A percentile compares a stretch with the other conserved stretches of the same genome.
These are phyloP conservation scores for Ambrosiella xylebori DNA, from an alignment of 2,329 filamentous ascomycete species.

Conservation along the genomic window DNA sequence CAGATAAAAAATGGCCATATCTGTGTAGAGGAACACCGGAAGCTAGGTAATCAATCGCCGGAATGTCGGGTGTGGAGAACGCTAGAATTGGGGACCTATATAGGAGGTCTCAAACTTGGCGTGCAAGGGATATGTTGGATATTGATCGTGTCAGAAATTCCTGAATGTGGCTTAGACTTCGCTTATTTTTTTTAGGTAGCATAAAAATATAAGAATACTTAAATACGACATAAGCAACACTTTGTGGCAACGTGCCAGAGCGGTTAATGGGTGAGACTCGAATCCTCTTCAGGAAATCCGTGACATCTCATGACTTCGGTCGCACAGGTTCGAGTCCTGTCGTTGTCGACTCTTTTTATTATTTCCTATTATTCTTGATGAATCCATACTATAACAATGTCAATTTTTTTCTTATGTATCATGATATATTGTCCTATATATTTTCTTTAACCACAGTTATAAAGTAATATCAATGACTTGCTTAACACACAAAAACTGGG, in stretches of 20 bases:
- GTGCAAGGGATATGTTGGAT: too few species aligned
- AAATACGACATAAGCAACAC: background rate
- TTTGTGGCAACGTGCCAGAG: conserved; percentile 11
- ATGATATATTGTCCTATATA: background rate
- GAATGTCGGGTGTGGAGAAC: too few species aligned
- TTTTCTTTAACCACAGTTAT: background rate
- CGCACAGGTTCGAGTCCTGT: conserved; percentile 13
- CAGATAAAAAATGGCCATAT: too few species aligned
- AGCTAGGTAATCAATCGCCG: too few species aligned
- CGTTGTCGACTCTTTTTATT: conserved; percentile 8
- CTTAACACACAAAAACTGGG: too few species aligned
- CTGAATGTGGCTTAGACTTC: too few species aligned
- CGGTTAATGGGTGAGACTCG: conserved; percentile 13
- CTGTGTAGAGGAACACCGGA: too few species aligned
- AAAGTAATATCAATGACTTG: too few species aligned
- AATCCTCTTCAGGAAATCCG: background rate
- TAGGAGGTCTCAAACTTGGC: too few species aligned
- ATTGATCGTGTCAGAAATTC: too few species aligned
- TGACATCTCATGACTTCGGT: conserved; percentile 12
- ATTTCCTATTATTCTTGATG: background rate
- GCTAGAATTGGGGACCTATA: too few species aligned
- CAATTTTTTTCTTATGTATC: background rate
- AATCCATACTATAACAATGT: background rate
- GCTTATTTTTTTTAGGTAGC: background rate
- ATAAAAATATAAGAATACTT: background rate